phyloP scores from a whole-genome alignment of 2,329 filamentous ascomycete genomes.

The Helotiales sp. region DNA sequence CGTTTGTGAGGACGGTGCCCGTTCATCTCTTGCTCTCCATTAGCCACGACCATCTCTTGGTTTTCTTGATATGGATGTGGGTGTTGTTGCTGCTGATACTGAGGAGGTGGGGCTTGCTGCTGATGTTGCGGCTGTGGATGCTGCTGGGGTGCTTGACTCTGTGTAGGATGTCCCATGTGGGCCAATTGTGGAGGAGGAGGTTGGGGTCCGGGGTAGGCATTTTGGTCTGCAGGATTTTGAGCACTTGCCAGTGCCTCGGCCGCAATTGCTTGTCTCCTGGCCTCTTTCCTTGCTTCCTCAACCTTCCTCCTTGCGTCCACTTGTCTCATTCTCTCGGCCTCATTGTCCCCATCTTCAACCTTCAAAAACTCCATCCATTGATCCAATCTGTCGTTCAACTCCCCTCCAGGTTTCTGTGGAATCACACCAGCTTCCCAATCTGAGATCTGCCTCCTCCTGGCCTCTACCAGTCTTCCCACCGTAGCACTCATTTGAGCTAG shows the following conservation, averaged over 20 bases:
- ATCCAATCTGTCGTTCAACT: slow-evolving; percentile 41
- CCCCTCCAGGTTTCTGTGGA: slow-evolving; percentile 40
- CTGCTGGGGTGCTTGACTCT: slow-evolving; percentile 6
- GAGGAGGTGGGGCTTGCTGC: slow-evolving; percentile 18
- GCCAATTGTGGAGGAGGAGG: slow-evolving; percentile 17
- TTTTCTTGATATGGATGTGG: slow-evolving; percentile 21
- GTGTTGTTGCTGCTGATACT: slow-evolving; percentile 15
- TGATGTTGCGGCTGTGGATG: slow-evolving; percentile 23
- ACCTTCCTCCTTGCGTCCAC: slow-evolving; percentile 41
- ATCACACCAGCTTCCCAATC: slow-evolving; percentile 43
- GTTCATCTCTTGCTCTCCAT: slow-evolving; percentile 37
- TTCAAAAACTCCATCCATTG: slow-evolving; percentile 43
- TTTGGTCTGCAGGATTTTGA: slow-evolving; percentile 29
- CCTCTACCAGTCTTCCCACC: slow-evolving; percentile 42
- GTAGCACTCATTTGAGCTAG: slow-evolving; percentile 44
- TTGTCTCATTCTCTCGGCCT: slow-evolving; percentile 43
- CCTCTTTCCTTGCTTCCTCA: slow-evolving; percentile 42
- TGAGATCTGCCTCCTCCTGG: slow-evolving; percentile 39
- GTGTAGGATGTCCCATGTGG: slow-evolving; percentile 25
- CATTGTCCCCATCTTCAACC: slow-evolving; percentile 42
- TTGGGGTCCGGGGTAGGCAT: slow-evolving; percentile 24
- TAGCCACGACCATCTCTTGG: slow-evolving; percentile 34
- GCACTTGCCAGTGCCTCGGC: slow-evolving; percentile 33
- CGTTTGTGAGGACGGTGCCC: slow-evolving; percentile 39
- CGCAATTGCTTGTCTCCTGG: slow-evolving; percentile 40